These are phyloP conservation scores for Ustilago shanxiensis DNA, from an alignment of 1,284 basidiomycete genomes.

Conservation along the genomic window DNA sequence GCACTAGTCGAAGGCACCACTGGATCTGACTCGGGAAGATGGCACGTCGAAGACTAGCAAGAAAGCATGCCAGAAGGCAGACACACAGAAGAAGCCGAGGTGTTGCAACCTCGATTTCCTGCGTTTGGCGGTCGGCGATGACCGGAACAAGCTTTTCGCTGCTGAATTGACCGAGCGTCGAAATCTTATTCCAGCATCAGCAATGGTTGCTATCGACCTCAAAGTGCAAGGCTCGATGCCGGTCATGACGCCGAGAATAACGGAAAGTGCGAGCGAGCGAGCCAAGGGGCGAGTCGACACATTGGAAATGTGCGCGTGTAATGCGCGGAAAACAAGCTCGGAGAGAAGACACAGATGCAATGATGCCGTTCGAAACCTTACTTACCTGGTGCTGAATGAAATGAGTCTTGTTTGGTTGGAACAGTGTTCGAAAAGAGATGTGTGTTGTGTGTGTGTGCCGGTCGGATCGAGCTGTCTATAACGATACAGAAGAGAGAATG, in stretches of 20 bases:
- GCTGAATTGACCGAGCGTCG: slow-evolving; percentile 21
- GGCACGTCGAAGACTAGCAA: no score
- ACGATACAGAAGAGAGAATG: slow-evolving; percentile 12
- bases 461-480: slow-evolving; percentile 20
- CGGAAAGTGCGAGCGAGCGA: no score
- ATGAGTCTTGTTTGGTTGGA: slow-evolving; percentile 13
- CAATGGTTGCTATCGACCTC: neutral
- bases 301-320: neutral
- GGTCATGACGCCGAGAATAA: slow-evolving; percentile 11
- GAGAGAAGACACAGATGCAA: slow-evolving; percentile 2
- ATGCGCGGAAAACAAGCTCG: slow-evolving; percentile 20
- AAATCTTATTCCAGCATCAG: slow-evolving; percentile 3
- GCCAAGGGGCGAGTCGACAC: no score
- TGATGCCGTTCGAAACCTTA: slow-evolving; percentile 15
- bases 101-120: neutral
- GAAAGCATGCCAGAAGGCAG: neutral
- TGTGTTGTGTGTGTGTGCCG: no score
- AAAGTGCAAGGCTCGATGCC: neutral
- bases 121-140: slow-evolving; percentile 17
- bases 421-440: neutral
- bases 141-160: slow-evolving; percentile 22
- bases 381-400: slow-evolving; percentile 23
- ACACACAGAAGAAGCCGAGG: neutral
- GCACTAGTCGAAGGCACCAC: neutral
- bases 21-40: no score